Base-by-base conservation (phyloP, 768 basidiomycete genomes). In the Boletus tylopilopsis region DNA sequence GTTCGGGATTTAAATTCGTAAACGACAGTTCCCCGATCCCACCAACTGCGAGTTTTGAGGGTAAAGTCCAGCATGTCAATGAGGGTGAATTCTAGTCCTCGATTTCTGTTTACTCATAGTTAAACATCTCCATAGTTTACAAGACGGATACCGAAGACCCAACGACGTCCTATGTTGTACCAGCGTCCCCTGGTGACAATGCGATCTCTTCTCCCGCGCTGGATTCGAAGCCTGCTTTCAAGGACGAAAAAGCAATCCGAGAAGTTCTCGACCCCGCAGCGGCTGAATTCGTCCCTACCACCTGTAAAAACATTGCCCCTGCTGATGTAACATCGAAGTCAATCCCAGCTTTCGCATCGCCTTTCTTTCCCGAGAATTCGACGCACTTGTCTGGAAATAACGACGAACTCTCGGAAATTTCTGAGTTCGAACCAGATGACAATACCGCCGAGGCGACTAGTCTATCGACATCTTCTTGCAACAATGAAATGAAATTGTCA, bases 381-480 rank as follows among this genome's bases (percentile, higher is more conserved):
- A 44, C 10, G 11, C 37, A 11, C 15, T 38, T 52, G n/a, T 58
- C 61, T 53, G 59, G 50, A 18, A 51, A 47, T 44, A 30, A 36
- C 41, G 59, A 68, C 22, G 63, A 61, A 21, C 48, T 66, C 23
- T 71, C 71, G 23, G 67, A 72, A 40, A 57, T 71, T 50, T 71
- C 71, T 16, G 63, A 70, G 33, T 57, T 65, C 39, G 61, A 61
- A 45, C 18, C 42, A 10, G 50, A 65, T 34, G 11, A 34, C 18
- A 29, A 33, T 23, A 10, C 10, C 7, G 4, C 36, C 21, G 33
- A 27, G 24, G 32, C n/a, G 11, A 45, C n/a, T 1, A 9, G 21
- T 35, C 16, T n/a, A 38, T 40, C 53, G 34, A 5, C 24, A 38
- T 18, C 42, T 23, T 18, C 42, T 23, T 29, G 40, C 25, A 33